Evolutionary conservation across 2,329 filamentous ascomycete species (phyloP), one percentile per base, ranked within the genome.

Genomic region (Chaetomium strumarium): DNA sequence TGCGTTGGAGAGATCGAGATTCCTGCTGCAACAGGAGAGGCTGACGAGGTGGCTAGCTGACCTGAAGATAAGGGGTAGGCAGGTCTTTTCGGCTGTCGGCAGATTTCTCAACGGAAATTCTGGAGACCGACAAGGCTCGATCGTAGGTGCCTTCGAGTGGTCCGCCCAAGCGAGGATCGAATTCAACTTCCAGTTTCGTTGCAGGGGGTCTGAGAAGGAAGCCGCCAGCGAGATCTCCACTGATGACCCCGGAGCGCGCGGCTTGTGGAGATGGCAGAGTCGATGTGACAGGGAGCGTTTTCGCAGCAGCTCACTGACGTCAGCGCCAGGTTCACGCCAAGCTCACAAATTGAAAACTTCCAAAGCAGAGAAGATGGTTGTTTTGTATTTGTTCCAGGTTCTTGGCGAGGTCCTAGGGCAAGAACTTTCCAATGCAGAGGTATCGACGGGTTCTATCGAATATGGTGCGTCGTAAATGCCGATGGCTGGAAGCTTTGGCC

Each of bases 221-320:
- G 31, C 12, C 31, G 31, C 31, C 31, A 33, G 31, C 31, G 12
- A 12, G 33, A 34, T 42, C 37, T 50, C 52, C 53, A 49, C 53
- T 41, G 40, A 44, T n/a, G n/a, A 40, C 40, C 46, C 17, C 14
- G 41, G 34, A 17, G 29, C 42, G 17, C 16, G 24, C 39, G 52
- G 38, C 41, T 55, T 55, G 49, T 52, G 45, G 49, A 31, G 39
- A 31, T 24, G 11, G 37, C 40, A 34, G 33, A 10, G 33, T 34
- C 33, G 9, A 5, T 6, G 14, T 34, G 33, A 10, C 33, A 34
- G 33, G 33, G 24, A 7, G 24, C 7, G 4, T 24, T 14, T 34
- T 34, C 33, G 33, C 33, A 14, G 33, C 42, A 30, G 30, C n/a
- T 31, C 39, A 46, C 49, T 55, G 53, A 55, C 53, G 53, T 55